Evolutionary conservation across 1,284 basidiomycete species (phyloP), one percentile per base, ranked within the genome.

Genomic region (Moesziomyces sp.): DNA sequence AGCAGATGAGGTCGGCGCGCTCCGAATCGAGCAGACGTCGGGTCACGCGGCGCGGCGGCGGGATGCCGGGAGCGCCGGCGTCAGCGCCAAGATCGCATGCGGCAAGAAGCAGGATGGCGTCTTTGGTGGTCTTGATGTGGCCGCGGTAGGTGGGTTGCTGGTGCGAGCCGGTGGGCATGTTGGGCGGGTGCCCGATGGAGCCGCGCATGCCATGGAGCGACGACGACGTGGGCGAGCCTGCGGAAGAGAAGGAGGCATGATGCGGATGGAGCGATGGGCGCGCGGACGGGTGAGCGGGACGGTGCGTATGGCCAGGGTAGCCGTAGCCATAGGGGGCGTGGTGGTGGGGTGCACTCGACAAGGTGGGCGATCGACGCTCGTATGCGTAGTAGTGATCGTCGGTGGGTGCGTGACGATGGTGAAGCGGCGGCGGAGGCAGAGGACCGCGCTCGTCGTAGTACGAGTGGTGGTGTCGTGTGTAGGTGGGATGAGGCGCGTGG

Each of bases 111-210:
- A 83, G 71, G 47, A 83, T 82, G 43, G 82, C 82, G 58, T 83
- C 82, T 24, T 71, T 67, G 23, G 82, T 76, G 38, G 81, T 79
- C 63, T 82, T 82, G 67, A 83, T 79, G 56, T 79, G 66, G 11
- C 82, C 82, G 23, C 74, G 64, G 54, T 81, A 83, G 10, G 82
- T 82, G 5, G 81, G 81, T 58, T 71, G 70, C 55, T 78, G 78
- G 26, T 77, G 58, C 24, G 71, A 69, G 43, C 58, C 71, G 7
- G 58, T 44, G 19, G 71, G 49, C 48, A 60, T 55, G 14, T 53
- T 26, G 48, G 65, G 51, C 21, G 60, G 52, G 28, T 58, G 49
- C 21, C 18, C 58, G 30, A 56, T 51, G 14, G 61, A 57, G 10
- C 44, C 52, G 10, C 65, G 71, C 54, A 68, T 58, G 53, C 54